Percentiles rank a stretch among this genome's conserved stretches.
Conservation (phyloP, 805 yeast genomes). For the Monosporozyma servazzii region DNA sequence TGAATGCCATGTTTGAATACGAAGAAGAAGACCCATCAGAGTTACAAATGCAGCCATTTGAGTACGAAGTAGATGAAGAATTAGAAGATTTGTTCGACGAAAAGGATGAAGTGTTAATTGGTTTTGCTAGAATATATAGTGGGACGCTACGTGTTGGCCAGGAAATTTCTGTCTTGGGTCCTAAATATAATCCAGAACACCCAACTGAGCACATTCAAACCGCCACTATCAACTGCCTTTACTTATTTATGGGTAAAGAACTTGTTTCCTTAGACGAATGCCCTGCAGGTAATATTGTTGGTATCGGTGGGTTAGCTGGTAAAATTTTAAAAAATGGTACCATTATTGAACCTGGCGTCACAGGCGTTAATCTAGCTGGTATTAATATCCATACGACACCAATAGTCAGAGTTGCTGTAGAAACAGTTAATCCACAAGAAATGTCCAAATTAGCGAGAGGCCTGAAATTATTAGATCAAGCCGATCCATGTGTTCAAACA, state of each 20-base stretch:
- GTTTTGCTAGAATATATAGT: constrained; percentile 80
- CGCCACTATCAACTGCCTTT: constrained; percentile 59
- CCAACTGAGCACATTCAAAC: constrained; percentile 48
- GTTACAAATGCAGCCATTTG: constrained; percentile 10
- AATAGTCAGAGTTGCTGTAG: constrained; percentile 90
- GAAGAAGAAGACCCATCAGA: constrained; percentile 49
- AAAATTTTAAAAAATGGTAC: constrained; percentile 83
- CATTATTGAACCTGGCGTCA: constrained; percentile 44
- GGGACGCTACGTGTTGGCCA: constrained; percentile 77
- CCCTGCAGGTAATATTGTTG: constrained; percentile 93
- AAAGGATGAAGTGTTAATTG: constrained; percentile 63
- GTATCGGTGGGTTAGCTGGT: constrained; percentile 83
- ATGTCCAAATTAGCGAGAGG: constrained; percentile 72
- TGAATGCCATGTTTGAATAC: constrained; percentile 34
- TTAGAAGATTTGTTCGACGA: constrained; percentile 36
- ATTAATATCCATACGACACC: constrained; percentile 74
- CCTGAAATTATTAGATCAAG: constrained; percentile 63
- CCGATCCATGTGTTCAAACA: constrained; percentile 92
- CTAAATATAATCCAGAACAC: constrained; percentile 67
- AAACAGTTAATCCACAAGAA: constrained; percentile 80
- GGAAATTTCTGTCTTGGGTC: constrained; percentile 67
- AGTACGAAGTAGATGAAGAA: constrained; percentile 34
- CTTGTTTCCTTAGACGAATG: constrained; percentile 66
- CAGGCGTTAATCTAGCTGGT: constrained; percentile 72
- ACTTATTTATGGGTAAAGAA: constrained; percentile 87